These are phyloP conservation scores for Xylaria sp. DNA, from an alignment of 2,329 filamentous ascomycete species.

Conservation along the genomic window DNA sequence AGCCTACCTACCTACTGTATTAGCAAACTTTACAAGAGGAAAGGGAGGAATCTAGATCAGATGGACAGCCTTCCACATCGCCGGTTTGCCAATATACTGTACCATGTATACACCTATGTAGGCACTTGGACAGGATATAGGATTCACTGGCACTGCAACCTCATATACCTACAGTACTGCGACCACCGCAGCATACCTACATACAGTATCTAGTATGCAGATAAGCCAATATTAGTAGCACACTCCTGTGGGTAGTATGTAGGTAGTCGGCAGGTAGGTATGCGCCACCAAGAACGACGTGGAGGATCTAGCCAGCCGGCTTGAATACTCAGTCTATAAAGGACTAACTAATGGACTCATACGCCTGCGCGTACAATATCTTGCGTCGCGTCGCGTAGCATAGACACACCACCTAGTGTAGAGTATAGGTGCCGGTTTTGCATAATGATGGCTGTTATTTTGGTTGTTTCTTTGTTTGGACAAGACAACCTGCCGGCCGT, in stretches of 20 bases:
- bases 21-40: too few relatives aligned
- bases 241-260: background rate
- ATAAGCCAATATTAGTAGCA: constrained; percentile 23
- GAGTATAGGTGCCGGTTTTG: background rate
- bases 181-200: background rate
- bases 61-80: constrained; percentile 20
- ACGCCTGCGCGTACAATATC: background rate
- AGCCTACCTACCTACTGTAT: background rate
- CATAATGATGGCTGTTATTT: constrained; percentile 24
- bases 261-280: background rate
- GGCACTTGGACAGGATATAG: constrained; percentile 20
- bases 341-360: too few relatives aligned
- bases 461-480: constrained; percentile 10
- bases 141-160: constrained; percentile 15
- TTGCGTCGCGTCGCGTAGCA: background rate
- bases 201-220: background rate
- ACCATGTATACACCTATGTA: background rate
- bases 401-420: background rate
- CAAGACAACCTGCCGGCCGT: constrained; percentile 12
- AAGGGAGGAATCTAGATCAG: background rate
- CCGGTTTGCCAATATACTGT: constrained; percentile 1
- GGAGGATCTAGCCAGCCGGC: background rate
- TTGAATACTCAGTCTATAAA: background rate
- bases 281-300: constrained; percentile 21
- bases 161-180: background rate